phyloP scores from a whole-genome alignment of 1,284 basidiomycete species.

The Tremellales sp. region DNA sequence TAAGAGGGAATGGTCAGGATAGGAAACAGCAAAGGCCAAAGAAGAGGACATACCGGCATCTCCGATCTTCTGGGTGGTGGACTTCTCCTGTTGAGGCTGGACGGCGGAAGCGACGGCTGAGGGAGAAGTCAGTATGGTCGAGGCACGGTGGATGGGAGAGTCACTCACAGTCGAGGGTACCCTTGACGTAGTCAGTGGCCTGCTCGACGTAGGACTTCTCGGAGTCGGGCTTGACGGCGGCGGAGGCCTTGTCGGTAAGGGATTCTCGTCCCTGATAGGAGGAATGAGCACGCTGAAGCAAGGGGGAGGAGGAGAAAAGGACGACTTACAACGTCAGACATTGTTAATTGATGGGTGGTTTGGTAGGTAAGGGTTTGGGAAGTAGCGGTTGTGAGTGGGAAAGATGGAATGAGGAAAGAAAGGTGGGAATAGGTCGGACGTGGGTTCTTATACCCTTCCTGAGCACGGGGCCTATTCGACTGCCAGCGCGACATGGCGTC shows the following conservation, averaged over 20 bases:
- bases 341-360: slow-evolving; percentile 19
- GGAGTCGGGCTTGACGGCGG: slow-evolving; percentile 45
- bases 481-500: no score
- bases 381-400: slow-evolving; percentile 3
- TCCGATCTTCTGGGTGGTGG: slow-evolving; percentile 44
- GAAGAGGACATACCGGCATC: slow-evolving; percentile 28
- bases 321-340: slow-evolving; percentile 23
- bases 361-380: slow-evolving; percentile 3
- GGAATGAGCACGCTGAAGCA: slow-evolving; percentile 5
- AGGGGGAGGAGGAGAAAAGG: not conserved
- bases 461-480: no score
- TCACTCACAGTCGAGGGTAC: slow-evolving; percentile 33
- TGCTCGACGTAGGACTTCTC: slow-evolving; percentile 46
- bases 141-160: not conserved
- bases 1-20: no score
- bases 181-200: slow-evolving; percentile 40
- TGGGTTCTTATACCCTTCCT: slow-evolving; percentile 17
- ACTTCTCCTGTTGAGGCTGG: slow-evolving; percentile 39
- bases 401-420: slow-evolving; percentile 4
- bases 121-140: not conserved
- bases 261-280: slow-evolving; percentile 37
- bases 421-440: not conserved
- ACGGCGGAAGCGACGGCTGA: slow-evolving; percentile 36
- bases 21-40: no score
- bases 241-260: slow-evolving; percentile 40